phyloP scores from a whole-genome alignment of 1,284 basidiomycete genomes.

The Pulveroboletus sp. region DNA sequence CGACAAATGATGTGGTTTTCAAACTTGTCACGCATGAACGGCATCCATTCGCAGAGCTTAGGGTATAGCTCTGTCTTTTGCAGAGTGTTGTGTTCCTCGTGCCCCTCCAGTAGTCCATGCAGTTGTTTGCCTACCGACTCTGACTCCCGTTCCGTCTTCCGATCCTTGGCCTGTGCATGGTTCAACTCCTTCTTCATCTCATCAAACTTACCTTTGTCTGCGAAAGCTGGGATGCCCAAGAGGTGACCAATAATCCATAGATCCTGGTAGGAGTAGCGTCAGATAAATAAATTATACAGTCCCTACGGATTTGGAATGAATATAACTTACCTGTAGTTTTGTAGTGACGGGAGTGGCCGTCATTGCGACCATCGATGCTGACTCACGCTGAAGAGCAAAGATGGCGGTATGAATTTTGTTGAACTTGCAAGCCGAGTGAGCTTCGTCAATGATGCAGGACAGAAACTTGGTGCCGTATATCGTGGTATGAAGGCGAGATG shows the following conservation, averaged over 20 bases:
- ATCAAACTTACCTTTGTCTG: neutral
- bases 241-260: conserved; percentile 10
- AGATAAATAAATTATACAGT: too few relatives aligned
- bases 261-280: too few relatives aligned
- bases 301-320: too few relatives aligned
- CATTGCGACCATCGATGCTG: neutral
- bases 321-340: conserved; percentile 1
- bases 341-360: conserved; percentile 8
- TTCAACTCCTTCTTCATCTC: neutral
- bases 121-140: neutral
- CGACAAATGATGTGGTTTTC: neutral
- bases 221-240: neutral
- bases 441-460: neutral
- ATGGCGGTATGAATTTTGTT: conserved; percentile 1
- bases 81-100: too few relatives aligned
- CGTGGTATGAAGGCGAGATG: neutral
- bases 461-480: neutral
- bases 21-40: neutral
- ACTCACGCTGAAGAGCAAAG: neutral
- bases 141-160: neutral
- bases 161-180: neutral
- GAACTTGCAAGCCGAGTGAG: neutral
- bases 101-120: neutral
- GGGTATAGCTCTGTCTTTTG: neutral
- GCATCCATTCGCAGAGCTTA: neutral